Evolutionary conservation across 2,329 filamentous ascomycete species (phyloP), one percentile per base, ranked within the genome.

Genomic region (Aspergillus fischeri): DNA sequence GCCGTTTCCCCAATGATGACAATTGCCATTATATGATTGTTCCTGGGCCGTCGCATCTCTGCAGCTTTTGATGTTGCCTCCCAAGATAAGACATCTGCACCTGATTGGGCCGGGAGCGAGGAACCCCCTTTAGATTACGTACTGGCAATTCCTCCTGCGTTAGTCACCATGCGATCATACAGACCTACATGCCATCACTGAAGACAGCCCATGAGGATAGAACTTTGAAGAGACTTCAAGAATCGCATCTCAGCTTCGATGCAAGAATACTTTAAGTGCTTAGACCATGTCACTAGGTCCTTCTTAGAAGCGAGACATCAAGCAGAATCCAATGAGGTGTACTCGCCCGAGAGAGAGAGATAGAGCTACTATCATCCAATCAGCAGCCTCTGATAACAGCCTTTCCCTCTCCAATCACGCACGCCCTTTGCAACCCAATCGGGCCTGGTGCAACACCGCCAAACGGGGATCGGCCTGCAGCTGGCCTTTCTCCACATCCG

Each of bases 91-190:
- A 32, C 17, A 45, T 17, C 7, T 4, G 14, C 10, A 47, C 27
- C 59, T 72, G 67, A 73, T 73, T 74, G 71, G 71, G 41, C 49
- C 54, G 38, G 58, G 59, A 50, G 55, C 54, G 58, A 58, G 60
- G 58, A 57, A 55, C 45, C 55, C 51, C 58, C 60, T 60, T 65
- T 52, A 56, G 61, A 72, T 73, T 73, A 73, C 70, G 70, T 72
- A 72, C 66, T 62, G 61, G 49, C 54, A 58, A 47, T 47, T 44
- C 10, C 41, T 44, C 41, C 10, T 44, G 7, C n/a, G 41, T 44
- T 44, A 44, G 41, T 44, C 41, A 44, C 20, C 41, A 21, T 20
- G n/a, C n/a, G 8, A 4, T 24, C 41, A n/a, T 6, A 2, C 21
- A 2, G 7, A 45, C 41, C 20, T 45, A 44, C 10, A 10, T 44